Conservation (phyloP, 306 rosid species). For the Gynostemma pentaphyllum region DNA sequence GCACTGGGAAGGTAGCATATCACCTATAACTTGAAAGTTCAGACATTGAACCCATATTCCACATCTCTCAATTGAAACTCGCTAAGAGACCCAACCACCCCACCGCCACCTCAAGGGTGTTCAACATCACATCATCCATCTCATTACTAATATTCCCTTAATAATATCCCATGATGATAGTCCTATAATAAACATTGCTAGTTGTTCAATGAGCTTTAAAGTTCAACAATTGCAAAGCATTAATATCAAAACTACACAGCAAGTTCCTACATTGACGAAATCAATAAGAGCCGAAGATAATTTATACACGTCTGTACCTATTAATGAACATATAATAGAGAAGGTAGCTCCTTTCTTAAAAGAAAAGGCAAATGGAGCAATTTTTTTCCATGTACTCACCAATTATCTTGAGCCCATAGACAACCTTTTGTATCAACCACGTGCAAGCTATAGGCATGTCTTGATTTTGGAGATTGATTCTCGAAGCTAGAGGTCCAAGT, state of each 20-base stretch:
- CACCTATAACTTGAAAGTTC: too few relatives aligned
- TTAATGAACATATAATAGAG: background rate
- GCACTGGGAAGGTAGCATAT: too few relatives aligned
- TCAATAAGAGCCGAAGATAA: background rate
- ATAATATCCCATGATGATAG: too few relatives aligned
- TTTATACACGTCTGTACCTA: background rate
- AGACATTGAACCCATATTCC: too few relatives aligned
- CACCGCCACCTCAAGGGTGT: too few relatives aligned
- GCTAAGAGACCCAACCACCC: too few relatives aligned
- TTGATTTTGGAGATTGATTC: constrained; percentile 79
- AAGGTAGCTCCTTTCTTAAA: background rate
- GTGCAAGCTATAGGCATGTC: constrained; percentile 89
- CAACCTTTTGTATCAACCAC: constrained; percentile 86
- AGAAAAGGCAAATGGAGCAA: background rate
- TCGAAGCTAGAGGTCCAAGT: constrained; percentile 54
- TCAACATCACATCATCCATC: too few relatives aligned
- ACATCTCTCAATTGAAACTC: too few relatives aligned
- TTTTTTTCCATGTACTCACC: constrained; percentile 35
- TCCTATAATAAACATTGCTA: too few relatives aligned
- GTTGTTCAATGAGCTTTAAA: too few relatives aligned
- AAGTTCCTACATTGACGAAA: background rate
- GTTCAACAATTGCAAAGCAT: background rate
- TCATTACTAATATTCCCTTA: too few relatives aligned
- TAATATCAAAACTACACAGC: background rate
- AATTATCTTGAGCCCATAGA: constrained; percentile 81